These are phyloP conservation scores for Cantharellus anzutake DNA, from an alignment of 768 basidiomycete genomes.

Conservation along the genomic window DNA sequence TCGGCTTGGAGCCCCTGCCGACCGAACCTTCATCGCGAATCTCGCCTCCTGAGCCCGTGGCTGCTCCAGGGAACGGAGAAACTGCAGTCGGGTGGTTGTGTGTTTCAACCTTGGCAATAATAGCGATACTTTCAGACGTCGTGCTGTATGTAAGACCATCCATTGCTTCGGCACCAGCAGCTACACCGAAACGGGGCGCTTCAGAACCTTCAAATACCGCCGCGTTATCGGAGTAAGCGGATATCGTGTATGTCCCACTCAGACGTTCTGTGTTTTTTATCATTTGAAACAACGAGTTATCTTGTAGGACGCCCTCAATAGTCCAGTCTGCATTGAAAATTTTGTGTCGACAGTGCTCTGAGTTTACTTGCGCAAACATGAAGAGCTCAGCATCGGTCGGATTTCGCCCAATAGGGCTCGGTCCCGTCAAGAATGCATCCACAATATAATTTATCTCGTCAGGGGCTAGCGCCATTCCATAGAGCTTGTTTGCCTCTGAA, in stretches of 20 bases:
- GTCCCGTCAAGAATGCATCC: conserved; percentile 64
- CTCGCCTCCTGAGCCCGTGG: conserved; percentile 95
- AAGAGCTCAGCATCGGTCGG: conserved; percentile 97
- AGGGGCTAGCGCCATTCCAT: conserved; percentile 77
- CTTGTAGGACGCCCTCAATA: conserved; percentile 46
- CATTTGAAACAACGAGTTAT: conserved; percentile 82
- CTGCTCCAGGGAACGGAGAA: conserved; percentile 95
- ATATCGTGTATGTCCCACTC: conserved; percentile 60
- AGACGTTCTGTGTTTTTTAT: conserved; percentile 82
- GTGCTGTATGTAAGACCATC: conserved; percentile 31
- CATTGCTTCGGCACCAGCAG: conserved; percentile 9
- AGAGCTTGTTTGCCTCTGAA: conserved; percentile 51
- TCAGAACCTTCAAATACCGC: conserved; percentile 72
- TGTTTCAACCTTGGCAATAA: conserved; percentile 95
- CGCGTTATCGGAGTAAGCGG: conserved; percentile 96
- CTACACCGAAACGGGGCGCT: conserved; percentile 55
- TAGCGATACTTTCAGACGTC: conserved; percentile 52
- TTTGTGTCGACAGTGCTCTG: conserved; percentile 99
- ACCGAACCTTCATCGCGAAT: conserved; percentile 96
- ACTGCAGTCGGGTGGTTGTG: conserved; percentile 99
- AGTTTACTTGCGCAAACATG: conserved; percentile 99
- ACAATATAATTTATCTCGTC: conserved; percentile 90
- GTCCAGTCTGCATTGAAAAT: conserved; percentile 98
- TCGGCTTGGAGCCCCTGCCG: conserved; percentile 86
- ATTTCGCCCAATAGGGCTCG: conserved; percentile 48